Base-by-base conservation (phyloP, 257 asterid species). In the Anisodus tanguticus region DNA sequence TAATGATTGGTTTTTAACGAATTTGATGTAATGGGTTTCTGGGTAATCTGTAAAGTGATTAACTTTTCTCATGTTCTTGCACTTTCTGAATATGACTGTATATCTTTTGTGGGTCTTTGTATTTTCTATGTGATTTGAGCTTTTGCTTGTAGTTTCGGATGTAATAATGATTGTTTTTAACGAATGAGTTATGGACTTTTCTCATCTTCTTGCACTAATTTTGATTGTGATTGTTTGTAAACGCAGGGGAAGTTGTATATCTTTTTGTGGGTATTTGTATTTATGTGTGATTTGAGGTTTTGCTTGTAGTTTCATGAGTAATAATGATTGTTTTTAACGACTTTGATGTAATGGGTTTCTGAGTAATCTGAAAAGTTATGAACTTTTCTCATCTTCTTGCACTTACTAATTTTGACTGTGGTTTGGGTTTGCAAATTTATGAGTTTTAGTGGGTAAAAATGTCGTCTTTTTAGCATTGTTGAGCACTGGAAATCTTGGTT, bases 261-360 rank as follows among this genome's bases (percentile, higher is more conserved):
- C 26, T 54, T 54, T 64, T 64, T 64, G 8, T 31, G 71, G 12
- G 71, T 64, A 22, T 22, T 22, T 22, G 26, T 22, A 22, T 31
- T 17, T 71, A 19, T 45, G 80, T n/a, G 16, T 72, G 37, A 26
- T 64, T 64, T 71, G 57, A 71, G 57, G 17, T 71, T 71, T n/a
- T 74, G 17, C 60, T 49, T 11, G 41, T 47, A 49, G 62, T 74
- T 74, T 69, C 6, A 2, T 22, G 58, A n/a, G 5, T 45, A 71
- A 4, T 9, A 9, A 6, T 4, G 12, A 43, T n/a, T 74, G 41
- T 49, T 85, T 87, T 82, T 86, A 90, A 87, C 90, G 92, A 86
- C 92, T 85, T 81, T 88, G 95, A 91, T 87, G 86, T 79, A 9
- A 39, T n/a, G 86, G 62, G 22, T 83, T 82, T 72, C 59, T 47